Conservation (phyloP, 2,329 filamentous ascomycete genomes). For the Biscogniauxia sp. region DNA sequence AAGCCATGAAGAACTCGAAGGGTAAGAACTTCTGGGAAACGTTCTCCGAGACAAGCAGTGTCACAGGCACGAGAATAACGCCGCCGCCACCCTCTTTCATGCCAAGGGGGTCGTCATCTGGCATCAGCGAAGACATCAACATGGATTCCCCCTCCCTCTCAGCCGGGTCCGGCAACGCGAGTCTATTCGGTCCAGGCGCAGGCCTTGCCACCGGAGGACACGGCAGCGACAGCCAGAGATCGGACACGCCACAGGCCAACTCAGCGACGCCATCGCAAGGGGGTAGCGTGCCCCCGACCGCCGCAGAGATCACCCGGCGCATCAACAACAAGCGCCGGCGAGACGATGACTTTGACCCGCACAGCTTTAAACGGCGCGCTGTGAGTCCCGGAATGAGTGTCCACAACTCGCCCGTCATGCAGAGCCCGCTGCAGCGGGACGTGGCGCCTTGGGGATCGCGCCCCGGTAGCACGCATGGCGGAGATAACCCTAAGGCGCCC, state of each 20-base stretch:
- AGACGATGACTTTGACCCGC: conserved; percentile 87
- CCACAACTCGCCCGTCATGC: conserved; percentile 84
- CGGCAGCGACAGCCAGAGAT: conserved; percentile 27
- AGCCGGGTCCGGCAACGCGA: conserved; percentile 34
- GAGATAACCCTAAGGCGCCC: conserved; percentile 40
- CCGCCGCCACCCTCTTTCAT: conserved; percentile 66
- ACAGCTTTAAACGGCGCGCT: conserved; percentile 84
- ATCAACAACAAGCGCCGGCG: conserved; percentile 79
- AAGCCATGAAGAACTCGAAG: conserved; percentile 69
- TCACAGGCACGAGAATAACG: conserved; percentile 41
- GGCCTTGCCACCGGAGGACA: conserved; percentile 34
- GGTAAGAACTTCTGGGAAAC: conserved; percentile 75
- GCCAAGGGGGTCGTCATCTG: conserved; percentile 57
- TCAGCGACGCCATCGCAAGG: conserved; percentile 32
- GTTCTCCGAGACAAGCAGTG: conserved; percentile 66
- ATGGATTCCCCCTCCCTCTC: conserved; percentile 65
- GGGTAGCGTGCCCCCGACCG: conserved; percentile 53
- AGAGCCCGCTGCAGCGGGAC: conserved; percentile 77
- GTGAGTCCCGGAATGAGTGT: conserved; percentile 90
- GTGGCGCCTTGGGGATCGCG: conserved; percentile 69
- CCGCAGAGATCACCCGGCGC: conserved; percentile 73
- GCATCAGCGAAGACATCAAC: conserved; percentile 66
- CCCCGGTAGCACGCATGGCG: conserved; percentile 58
- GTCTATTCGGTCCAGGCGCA: conserved; percentile 30
- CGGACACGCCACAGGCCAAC: conserved; percentile 38